Percentiles rank a stretch among this genome's conserved stretches.
Evolutionary conservation across 805 yeast species (phyloP).

Genomic region (Hanseniaspora osmophila): DNA sequence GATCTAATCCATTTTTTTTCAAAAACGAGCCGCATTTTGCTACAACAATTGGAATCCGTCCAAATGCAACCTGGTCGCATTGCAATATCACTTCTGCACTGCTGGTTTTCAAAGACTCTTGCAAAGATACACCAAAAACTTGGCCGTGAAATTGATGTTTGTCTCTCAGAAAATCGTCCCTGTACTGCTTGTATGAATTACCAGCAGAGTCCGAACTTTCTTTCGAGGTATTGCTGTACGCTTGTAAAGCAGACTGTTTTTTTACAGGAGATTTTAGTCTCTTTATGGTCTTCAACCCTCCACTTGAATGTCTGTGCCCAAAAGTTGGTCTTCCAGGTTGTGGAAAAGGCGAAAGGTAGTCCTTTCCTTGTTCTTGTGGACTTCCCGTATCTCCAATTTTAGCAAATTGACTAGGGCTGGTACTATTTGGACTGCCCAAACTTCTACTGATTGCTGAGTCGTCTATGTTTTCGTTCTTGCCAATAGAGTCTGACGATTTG

Average conservation of each 20-base stretch:
- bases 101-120: conserved; percentile 53
- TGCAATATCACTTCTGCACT: conserved; percentile 46
- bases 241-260: neutral
- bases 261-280: neutral
- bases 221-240: conserved; percentile 6
- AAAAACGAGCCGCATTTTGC: conserved; percentile 86
- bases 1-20: conserved; percentile 60
- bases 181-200: conserved; percentile 20
- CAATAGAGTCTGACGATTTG: neutral
- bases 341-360: neutral
- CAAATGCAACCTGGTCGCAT: conserved; percentile 62
- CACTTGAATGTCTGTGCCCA: neutral
- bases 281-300: neutral
- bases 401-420: too few species aligned
- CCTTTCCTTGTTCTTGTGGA: too few species aligned
- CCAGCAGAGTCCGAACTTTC: conserved; percentile 11
- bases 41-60: conserved; percentile 83
- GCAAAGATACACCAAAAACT: conserved; percentile 72
- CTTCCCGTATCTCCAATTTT: too few species aligned
- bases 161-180: conserved; percentile 25
- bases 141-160: conserved; percentile 27
- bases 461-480: neutral
- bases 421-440: too few species aligned
- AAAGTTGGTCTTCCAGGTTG: neutral
- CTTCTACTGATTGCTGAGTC: neutral